Evolutionary conservation across 352 stramenopile species (phyloP).

Genomic region (Phytophthora palmivora): DNA sequence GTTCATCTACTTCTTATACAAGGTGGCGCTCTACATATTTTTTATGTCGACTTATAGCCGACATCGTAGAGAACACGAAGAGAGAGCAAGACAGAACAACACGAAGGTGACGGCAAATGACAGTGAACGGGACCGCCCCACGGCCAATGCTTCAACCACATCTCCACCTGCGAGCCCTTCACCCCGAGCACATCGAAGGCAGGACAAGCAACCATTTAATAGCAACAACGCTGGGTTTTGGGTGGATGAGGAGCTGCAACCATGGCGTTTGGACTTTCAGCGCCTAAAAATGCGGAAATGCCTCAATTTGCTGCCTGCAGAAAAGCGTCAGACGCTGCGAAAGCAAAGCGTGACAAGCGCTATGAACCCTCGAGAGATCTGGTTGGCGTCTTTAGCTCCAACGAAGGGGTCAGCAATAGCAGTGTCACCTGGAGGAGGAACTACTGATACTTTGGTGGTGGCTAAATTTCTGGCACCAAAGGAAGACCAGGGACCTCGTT

Average conservation of each 20-base stretch:
- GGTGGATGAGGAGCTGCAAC: constrained; percentile 73
- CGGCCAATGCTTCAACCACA: constrained; percentile 37
- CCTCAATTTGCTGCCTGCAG: constrained; percentile 52
- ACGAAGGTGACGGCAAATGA: constrained; percentile 26
- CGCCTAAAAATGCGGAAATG: constrained; percentile 66
- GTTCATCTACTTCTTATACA: constrained; percentile 51
- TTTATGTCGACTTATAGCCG: constrained; percentile 40
- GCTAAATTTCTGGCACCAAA: constrained; percentile 63
- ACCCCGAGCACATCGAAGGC: constrained; percentile 19
- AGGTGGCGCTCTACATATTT: constrained; percentile 44
- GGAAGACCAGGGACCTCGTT: constrained; percentile 24
- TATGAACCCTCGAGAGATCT: constrained; percentile 59
- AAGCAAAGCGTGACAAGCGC: constrained; percentile 39
- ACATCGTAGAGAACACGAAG: constrained; percentile 3
- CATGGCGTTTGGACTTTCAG: constrained; percentile 71
- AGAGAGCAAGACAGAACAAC: neutral
- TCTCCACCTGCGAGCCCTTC: constrained; percentile 28
- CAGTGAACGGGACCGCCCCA: constrained; percentile 27
- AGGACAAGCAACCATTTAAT: constrained; percentile 28
- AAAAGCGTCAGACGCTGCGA: constrained; percentile 52
- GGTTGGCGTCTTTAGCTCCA: constrained; percentile 57
- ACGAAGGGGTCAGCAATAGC: constrained; percentile 10
- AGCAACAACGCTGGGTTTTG: constrained; percentile 62
- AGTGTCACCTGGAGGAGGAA: constrained; percentile 33
- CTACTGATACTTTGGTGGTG: constrained; percentile 51